Evolutionary conservation across 768 basidiomycete species (phyloP).

Genomic region (Boletus pseudo-olivaceus): DNA sequence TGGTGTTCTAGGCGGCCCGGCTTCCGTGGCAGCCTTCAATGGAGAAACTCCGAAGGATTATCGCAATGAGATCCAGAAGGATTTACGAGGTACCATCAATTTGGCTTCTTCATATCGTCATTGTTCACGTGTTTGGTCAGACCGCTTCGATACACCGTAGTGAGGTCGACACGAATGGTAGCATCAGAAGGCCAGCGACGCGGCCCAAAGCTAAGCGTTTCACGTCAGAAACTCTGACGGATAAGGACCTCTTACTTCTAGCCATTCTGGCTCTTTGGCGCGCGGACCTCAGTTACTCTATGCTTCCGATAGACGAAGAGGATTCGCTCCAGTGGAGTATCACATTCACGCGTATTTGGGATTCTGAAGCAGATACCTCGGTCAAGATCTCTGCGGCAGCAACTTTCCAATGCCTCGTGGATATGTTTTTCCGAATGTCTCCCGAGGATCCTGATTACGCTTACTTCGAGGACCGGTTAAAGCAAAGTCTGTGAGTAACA

Average conservation of each 20-base stretch:
- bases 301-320: conserved; percentile 39
- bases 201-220: conserved; percentile 62
- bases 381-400: conserved; percentile 60
- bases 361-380: conserved; percentile 56
- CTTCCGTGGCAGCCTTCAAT: conserved; percentile 57
- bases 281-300: conserved; percentile 49
- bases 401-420: conserved; percentile 44
- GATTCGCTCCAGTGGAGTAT: conserved; percentile 48
- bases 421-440: conserved; percentile 42
- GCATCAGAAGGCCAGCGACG: conserved; percentile 46
- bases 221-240: conserved; percentile 56
- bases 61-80: conserved; percentile 48
- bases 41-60: conserved; percentile 41
- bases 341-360: conserved; percentile 53
- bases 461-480: conserved; percentile 43
- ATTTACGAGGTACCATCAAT: conserved; percentile 51
- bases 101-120: conserved; percentile 1
- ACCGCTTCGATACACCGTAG: conserved; percentile 49
- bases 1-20: conserved; percentile 40
- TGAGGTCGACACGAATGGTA: conserved; percentile 59
- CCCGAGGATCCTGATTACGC: conserved; percentile 36
- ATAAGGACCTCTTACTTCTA: conserved; percentile 67
- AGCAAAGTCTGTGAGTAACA: conserved; percentile 41
- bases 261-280: conserved; percentile 72
- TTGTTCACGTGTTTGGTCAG: conserved; percentile 32